Percentiles rank a stretch among this genome's conserved stretches.
Conservation (phyloP, 2,329 filamentous ascomycete species). For the Fusarium citri region DNA sequence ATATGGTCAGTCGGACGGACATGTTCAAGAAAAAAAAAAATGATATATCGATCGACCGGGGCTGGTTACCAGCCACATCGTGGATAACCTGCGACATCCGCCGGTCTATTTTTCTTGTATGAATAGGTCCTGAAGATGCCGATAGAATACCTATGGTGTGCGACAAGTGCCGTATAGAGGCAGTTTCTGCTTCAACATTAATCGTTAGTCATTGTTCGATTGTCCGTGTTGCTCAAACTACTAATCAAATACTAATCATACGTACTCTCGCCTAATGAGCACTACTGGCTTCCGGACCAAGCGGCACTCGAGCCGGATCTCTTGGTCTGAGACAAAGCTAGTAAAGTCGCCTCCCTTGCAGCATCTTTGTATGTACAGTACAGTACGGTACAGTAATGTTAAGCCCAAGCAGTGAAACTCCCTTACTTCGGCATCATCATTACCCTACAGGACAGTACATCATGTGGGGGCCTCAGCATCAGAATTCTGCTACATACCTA, state of each 20-base stretch:
- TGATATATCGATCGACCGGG: constrained; percentile 24
- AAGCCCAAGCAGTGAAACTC: neutral
- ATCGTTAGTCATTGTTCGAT: neutral
- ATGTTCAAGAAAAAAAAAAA: neutral
- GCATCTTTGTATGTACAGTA: constrained; percentile 7
- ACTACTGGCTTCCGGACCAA: constrained; percentile 16
- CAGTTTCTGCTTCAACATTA: neutral
- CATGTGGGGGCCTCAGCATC: constrained; percentile 18
- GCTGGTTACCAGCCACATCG: constrained; percentile 22
- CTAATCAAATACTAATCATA: neutral
- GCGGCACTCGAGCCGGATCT: constrained; percentile 12
- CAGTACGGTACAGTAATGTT: neutral
- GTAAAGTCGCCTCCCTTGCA: constrained; percentile 22
- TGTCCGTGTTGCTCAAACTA: neutral
- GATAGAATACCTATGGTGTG: constrained; percentile 6
- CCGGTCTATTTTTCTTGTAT: constrained; percentile 4
- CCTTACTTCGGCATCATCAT: constrained; percentile 22
- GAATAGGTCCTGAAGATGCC: constrained; percentile 10
- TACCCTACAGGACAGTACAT: constrained; percentile 12
- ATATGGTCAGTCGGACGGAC: neutral
- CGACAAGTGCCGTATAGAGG: neutral
- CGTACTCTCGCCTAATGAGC: constrained; percentile 14
- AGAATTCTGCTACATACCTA: constrained; percentile 4
- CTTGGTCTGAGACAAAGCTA: constrained; percentile 11
- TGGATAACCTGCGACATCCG: neutral